A percentile compares a stretch with the other conserved stretches of the same genome.
Evolutionary conservation across 2,329 filamentous ascomycete species (phyloP).

Genomic region (Diaporthe vaccinii): DNA sequence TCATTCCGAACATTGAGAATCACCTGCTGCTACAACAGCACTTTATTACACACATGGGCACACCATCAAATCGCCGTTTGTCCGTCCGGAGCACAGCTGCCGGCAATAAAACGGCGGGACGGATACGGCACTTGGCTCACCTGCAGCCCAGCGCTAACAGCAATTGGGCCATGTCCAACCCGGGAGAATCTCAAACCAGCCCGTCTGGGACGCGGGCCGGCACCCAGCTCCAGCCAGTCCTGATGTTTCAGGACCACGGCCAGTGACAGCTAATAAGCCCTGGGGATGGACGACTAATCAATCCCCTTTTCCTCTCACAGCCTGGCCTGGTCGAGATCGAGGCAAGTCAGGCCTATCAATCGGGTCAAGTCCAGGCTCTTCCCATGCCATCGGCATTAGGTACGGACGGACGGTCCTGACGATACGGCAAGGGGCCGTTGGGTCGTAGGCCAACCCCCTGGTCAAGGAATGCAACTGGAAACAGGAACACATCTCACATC

Average conservation of each 20-base stretch:
- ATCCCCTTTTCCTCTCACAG: slow-evolving; percentile 1
- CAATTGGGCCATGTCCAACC: neutral
- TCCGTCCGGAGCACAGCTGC: slow-evolving; percentile 16
- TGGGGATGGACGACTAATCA: neutral
- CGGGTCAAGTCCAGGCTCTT: neutral
- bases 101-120: slow-evolving; percentile 18
- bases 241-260: slow-evolving; percentile 25
- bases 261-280: slow-evolving; percentile 7
- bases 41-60: too few species aligned
- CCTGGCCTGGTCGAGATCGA: slow-evolving; percentile 7
- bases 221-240: slow-evolving; percentile 27
- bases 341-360: neutral
- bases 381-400: neutral
- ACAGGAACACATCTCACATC: slow-evolving; percentile 33
- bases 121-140: slow-evolving; percentile 29
- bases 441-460: slow-evolving; percentile 3
- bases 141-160: slow-evolving; percentile 21
- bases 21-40: neutral
- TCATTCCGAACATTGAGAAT: neutral
- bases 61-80: neutral
- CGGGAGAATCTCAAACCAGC: slow-evolving; percentile 27
- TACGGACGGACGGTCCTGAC: neutral
- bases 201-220: slow-evolving; percentile 23
- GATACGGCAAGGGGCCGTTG: neutral
- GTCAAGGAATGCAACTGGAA: slow-evolving; percentile 27